Percentiles rank a stretch among this genome's conserved stretches.
These are phyloP conservation scores for Jatropha multifida DNA, from an alignment of 441 rosid genomes.

Conservation along the genomic window DNA sequence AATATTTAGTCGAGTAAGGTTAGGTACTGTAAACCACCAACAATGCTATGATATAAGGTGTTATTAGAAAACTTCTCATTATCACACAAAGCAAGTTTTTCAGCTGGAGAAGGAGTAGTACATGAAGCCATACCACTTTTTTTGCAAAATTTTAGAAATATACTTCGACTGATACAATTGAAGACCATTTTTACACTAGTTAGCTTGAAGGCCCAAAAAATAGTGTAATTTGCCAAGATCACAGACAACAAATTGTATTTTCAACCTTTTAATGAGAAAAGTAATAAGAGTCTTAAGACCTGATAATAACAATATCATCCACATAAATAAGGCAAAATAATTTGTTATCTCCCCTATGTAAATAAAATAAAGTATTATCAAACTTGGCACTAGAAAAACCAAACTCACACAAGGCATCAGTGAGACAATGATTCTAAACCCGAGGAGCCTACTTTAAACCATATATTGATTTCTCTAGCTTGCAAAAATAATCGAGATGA, in stretches of 20 bases:
- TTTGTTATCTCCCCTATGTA: neutral
- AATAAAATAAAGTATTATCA: neutral
- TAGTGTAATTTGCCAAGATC: neutral
- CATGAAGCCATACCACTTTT: neutral
- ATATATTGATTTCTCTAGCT: neutral
- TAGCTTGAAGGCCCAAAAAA: neutral
- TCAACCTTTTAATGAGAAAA: too few species aligned
- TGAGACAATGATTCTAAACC: neutral
- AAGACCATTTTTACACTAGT: neutral
- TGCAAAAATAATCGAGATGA: neutral
- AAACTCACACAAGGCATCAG: neutral
- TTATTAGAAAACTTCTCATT: too few species aligned
- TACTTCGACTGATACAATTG: neutral
- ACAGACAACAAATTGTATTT: neutral
- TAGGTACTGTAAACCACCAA: too few species aligned
- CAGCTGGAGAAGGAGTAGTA: too few species aligned
- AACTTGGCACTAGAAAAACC: neutral
- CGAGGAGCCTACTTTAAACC: neutral
- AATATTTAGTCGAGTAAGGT: too few species aligned
- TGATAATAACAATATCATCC: neutral
- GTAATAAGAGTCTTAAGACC: neutral
- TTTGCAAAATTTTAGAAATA: too few species aligned
- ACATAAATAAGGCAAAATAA: too few species aligned
- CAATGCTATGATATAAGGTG: too few species aligned
- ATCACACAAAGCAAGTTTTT: too few species aligned